phyloP scores from a whole-genome alignment of 1,139 yeast species.

The Suhomyces ambrosiae region DNA sequence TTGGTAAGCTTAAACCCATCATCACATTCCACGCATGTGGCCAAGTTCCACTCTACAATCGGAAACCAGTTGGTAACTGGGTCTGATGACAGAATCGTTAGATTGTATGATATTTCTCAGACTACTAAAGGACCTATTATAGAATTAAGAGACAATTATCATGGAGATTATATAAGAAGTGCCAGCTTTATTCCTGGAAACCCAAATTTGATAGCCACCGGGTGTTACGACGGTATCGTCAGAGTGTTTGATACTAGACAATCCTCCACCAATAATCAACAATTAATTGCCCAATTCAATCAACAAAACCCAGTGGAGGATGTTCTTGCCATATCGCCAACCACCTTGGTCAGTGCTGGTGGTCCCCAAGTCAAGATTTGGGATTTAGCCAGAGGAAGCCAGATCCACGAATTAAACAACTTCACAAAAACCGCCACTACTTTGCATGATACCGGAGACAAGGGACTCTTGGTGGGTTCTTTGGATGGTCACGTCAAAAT shows the following conservation, averaged over 20 bases:
- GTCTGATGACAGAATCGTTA: conserved; percentile 84
- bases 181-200: conserved; percentile 77
- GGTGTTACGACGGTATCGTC: conserved; percentile 88
- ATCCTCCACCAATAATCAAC: conserved; percentile 54
- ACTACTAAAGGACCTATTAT: conserved; percentile 63
- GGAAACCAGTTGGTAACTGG: conserved; percentile 80
- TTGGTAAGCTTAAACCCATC: conserved; percentile 82
- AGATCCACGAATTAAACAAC: conserved; percentile 65
- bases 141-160: conserved; percentile 64
- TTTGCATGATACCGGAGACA: conserved; percentile 66
- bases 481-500: conserved; percentile 97
- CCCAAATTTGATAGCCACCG: conserved; percentile 80
- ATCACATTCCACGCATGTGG: conserved; percentile 86
- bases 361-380: conserved; percentile 88
- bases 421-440: conserved; percentile 94
- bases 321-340: conserved; percentile 76
- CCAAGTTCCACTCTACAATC: conserved; percentile 82
- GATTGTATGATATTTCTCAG: conserved; percentile 87
- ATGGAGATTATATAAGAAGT: conserved; percentile 85
- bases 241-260: conserved; percentile 84
- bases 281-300: conserved; percentile 39
- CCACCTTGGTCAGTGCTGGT: conserved; percentile 81
- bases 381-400: conserved; percentile 82
- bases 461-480: conserved; percentile 88
- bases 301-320: conserved; percentile 75